Conservation (phyloP, 192 early-diverging fungal species). For the Entomortierella chlamydospora region DNA sequence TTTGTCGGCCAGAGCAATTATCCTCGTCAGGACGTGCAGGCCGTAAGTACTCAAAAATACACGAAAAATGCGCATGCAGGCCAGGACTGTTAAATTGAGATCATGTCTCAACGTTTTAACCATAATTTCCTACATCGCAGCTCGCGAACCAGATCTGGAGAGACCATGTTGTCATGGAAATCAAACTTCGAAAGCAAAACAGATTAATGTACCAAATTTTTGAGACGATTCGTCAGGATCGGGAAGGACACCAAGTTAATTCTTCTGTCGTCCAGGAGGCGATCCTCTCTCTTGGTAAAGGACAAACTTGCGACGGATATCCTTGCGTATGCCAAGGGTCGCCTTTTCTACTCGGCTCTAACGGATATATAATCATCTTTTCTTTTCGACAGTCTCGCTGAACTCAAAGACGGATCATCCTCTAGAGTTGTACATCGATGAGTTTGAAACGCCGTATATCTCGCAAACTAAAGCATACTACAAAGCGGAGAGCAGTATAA, state of each 20-base stretch:
- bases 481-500: constrained; percentile 68
- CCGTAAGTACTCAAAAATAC: constrained; percentile 56
- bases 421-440: constrained; percentile 79
- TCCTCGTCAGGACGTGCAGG: constrained; percentile 71
- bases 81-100: constrained; percentile 25
- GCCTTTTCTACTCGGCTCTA: background rate
- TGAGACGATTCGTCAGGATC: constrained; percentile 73
- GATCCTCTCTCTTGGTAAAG: constrained; percentile 71
- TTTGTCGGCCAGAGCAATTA: constrained; percentile 62
- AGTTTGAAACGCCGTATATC: constrained; percentile 82
- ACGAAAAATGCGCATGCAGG: constrained; percentile 10
- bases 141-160: constrained; percentile 83
- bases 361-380: background rate
- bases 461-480: constrained; percentile 77
- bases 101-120: constrained; percentile 12
- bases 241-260: constrained; percentile 72
- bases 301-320: background rate
- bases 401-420: constrained; percentile 73
- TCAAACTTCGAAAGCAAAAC: constrained; percentile 71
- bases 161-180: constrained; percentile 67
- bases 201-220: constrained; percentile 76
- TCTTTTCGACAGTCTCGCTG: constrained; percentile 61
- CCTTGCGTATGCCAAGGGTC: background rate
- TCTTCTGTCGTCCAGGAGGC: constrained; percentile 62
- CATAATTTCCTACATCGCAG: too few species aligned